Percentiles rank a stretch among this genome's conserved stretches.
Conservation (phyloP, 345 rosid species). For the Psidium friedrichsthalianum region DNA sequence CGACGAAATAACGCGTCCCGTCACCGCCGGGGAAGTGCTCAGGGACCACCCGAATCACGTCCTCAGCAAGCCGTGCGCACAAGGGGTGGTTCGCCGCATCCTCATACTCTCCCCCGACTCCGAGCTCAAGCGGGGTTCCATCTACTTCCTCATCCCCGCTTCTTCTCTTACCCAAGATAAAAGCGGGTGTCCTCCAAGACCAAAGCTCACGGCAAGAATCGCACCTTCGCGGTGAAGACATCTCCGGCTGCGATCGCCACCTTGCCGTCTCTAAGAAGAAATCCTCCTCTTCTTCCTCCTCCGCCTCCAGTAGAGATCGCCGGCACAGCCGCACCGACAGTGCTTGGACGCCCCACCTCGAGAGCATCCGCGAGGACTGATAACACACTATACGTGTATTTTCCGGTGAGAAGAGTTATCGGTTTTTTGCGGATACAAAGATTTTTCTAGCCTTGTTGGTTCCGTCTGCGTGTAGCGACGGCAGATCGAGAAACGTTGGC, state of each 20-base stretch:
- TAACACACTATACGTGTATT: background rate
- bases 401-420: background rate
- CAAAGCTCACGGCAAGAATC: background rate
- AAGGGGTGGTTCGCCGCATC: constrained; percentile 63
- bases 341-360: constrained; percentile 70
- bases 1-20: constrained; percentile 61
- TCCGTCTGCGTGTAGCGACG: constrained; percentile 18
- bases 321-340: constrained; percentile 35
- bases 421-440: background rate
- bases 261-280: constrained; percentile 19
- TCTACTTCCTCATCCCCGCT: constrained; percentile 73
- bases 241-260: background rate
- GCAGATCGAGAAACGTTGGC: constrained; percentile 22
- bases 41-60: constrained; percentile 72
- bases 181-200: background rate
- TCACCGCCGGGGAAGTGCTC: constrained; percentile 79
- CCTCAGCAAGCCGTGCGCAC: constrained; percentile 73
- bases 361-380: constrained; percentile 70
- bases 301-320: constrained; percentile 16
- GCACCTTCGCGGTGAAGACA: background rate
- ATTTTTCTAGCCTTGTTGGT: constrained; percentile 1
- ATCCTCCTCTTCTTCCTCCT: background rate
- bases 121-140: constrained; percentile 84
- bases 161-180: constrained; percentile 23
- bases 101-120: constrained; percentile 72